These are phyloP conservation scores for Centella asiatica DNA, from an alignment of 129 eudicot species.

Conservation along the genomic window DNA sequence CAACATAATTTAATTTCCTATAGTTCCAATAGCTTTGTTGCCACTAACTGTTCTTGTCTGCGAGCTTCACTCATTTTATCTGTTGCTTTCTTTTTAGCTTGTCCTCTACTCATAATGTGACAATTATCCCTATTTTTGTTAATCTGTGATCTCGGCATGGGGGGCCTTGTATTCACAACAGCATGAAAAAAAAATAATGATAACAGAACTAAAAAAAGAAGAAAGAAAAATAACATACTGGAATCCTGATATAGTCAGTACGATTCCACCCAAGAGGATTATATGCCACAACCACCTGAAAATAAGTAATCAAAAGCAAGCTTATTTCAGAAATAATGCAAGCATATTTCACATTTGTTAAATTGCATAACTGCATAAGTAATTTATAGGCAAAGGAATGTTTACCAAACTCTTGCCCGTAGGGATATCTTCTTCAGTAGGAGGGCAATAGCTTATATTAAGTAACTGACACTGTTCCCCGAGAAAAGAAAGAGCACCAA, in stretches of 20 bases:
- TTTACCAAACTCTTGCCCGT: conserved; percentile 77
- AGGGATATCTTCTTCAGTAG: conserved; percentile 71
- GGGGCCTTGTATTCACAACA: no score
- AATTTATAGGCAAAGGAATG: conserved; percentile 8
- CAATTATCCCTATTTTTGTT: no score
- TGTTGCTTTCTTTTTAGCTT: no score
- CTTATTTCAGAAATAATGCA: background rate
- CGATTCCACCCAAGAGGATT: conserved; percentile 98
- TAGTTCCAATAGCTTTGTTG: no score
- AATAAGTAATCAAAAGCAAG: conserved; percentile 1
- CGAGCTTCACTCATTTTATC: no score
- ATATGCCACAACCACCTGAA: conserved; percentile 79
- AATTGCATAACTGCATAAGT: background rate
- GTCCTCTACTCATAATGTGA: no score
- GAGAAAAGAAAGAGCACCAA: background rate
- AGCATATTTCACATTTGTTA: conserved; percentile 5
- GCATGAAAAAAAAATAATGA: no score
- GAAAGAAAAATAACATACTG: conserved; percentile 29
- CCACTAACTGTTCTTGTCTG: no score
- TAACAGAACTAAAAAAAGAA: background rate
- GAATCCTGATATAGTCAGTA: conserved; percentile 57
- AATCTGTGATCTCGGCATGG: no score
- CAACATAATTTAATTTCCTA: no score
- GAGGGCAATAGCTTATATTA: conserved; percentile 87
- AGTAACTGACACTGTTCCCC: conserved; percentile 70